Evolutionary conservation across 805 yeast species (phyloP).

Genomic region (Metschnikowia gruessii): DNA sequence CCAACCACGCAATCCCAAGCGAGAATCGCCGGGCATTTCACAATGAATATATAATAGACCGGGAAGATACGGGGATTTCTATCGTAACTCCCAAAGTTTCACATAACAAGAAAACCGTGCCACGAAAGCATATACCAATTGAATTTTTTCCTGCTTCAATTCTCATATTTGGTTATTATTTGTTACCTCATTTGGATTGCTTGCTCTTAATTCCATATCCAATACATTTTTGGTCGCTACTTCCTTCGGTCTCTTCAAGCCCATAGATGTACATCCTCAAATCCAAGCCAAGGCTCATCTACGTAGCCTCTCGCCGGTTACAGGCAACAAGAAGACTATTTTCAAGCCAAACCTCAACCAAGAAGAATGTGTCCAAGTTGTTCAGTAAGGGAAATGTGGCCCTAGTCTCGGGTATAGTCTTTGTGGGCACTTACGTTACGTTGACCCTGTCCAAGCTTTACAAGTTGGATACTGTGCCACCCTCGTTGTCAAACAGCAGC

Average conservation of each 20-base stretch:
- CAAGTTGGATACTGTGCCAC: slow-evolving; percentile 39
- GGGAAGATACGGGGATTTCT: background rate
- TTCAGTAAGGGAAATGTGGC: slow-evolving; percentile 37
- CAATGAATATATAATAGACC: background rate
- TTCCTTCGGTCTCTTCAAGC: background rate
- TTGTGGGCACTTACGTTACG: slow-evolving; percentile 42
- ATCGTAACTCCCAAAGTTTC: background rate
- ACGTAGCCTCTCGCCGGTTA: slow-evolving; percentile 18
- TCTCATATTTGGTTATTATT: background rate
- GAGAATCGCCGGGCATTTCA: slow-evolving; percentile 1
- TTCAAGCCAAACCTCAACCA: slow-evolving; percentile 6
- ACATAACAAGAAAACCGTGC: too few relatives aligned
- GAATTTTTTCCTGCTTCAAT: too few relatives aligned
- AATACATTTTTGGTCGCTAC: background rate
- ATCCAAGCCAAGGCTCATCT: slow-evolving; percentile 16
- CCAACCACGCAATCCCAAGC: background rate
- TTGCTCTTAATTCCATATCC: background rate
- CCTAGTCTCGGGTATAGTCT: slow-evolving; percentile 39
- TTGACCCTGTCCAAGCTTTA: slow-evolving; percentile 41
- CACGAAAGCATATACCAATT: too few relatives aligned
- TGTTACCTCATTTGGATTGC: background rate
- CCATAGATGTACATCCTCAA: slow-evolving; percentile 16
- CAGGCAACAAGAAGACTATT: slow-evolving; percentile 14
- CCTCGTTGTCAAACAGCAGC: slow-evolving; percentile 19
- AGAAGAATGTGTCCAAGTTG: slow-evolving; percentile 9